Evolutionary conservation across 208 protist species (phyloP).

Genomic region (Leishmania turanica): DNA sequence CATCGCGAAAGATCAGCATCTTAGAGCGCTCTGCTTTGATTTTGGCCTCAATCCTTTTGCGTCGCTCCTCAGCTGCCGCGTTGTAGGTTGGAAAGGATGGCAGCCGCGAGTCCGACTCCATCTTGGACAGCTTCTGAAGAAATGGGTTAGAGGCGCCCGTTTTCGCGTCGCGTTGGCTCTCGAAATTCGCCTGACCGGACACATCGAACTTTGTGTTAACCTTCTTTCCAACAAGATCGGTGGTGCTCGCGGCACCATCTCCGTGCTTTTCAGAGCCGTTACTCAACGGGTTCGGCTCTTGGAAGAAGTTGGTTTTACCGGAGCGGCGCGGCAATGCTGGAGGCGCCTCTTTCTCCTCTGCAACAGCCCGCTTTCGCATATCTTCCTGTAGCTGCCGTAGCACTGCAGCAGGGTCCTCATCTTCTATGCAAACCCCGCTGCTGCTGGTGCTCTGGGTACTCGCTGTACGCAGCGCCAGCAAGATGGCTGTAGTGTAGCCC

Average conservation of each 20-base stretch:
- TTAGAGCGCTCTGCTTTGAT: constrained; percentile 73
- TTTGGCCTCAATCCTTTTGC: constrained; percentile 51
- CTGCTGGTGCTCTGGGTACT: neutral
- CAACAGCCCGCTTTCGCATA: constrained; percentile 27
- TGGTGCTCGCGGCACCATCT: neutral
- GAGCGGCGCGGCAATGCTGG: constrained; percentile 35
- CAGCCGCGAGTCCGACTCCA: constrained; percentile 54
- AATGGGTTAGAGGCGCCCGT: constrained; percentile 41
- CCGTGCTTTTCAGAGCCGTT: neutral
- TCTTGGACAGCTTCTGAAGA: constrained; percentile 57
- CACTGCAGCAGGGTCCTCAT: constrained; percentile 53
- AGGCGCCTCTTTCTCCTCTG: constrained; percentile 29
- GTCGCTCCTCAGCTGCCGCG: constrained; percentile 39
- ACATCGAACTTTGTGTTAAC: neutral
- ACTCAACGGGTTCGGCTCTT: neutral
- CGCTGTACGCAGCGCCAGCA: neutral
- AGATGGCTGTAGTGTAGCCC: neutral
- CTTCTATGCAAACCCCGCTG: constrained; percentile 7
- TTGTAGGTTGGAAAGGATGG: constrained; percentile 60
- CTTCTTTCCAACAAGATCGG: neutral
- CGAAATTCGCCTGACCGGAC: neutral
- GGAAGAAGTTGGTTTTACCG: constrained; percentile 53
- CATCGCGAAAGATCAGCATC: constrained; percentile 86
- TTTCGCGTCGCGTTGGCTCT: neutral
- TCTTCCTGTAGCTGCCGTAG: constrained; percentile 45